These are phyloP conservation scores for Trichoderma afroharzianum DNA, from an alignment of 2,329 filamentous ascomycete species.

Conservation along the genomic window DNA sequence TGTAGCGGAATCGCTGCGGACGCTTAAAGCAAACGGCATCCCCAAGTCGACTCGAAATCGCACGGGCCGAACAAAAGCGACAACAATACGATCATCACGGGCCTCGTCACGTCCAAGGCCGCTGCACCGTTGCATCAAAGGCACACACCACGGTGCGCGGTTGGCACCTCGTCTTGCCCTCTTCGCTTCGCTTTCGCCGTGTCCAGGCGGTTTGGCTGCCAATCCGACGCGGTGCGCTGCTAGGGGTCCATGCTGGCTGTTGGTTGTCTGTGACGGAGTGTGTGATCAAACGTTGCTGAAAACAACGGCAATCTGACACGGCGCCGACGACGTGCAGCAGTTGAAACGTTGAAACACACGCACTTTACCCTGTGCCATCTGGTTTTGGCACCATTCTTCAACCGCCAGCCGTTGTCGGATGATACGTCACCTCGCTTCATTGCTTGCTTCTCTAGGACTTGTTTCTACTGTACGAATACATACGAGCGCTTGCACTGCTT, in stretches of 20 bases:
- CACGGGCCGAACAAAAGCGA: not conserved
- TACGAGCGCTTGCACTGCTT: not conserved
- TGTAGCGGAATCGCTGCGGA: not conserved
- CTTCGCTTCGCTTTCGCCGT: not conserved
- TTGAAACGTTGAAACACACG: not conserved
- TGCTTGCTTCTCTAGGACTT: not conserved
- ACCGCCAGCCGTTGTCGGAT: not conserved
- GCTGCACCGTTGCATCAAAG: conserved; percentile 1
- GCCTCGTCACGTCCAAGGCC: not conserved
- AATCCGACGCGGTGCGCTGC: not conserved
- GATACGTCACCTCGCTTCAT: conserved; percentile 4
- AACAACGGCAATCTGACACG: not conserved
- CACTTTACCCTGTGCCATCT: not conserved
- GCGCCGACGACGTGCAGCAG: conserved; percentile 3
- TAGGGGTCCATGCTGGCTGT: not conserved
- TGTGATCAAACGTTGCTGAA: not conserved
- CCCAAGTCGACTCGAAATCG: not conserved
- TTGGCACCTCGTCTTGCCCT: not conserved
- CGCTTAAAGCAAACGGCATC: conserved; percentile 11
- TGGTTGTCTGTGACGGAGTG: not conserved
- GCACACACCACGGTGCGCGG: not conserved
- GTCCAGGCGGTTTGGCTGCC: not conserved
- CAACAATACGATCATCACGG: not conserved
- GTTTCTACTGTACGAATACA: not conserved
- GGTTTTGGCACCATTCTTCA: not conserved